Evolutionary conservation across 345 rosid genomes (phyloP).

Genomic region (Sonneratia alba): DNA sequence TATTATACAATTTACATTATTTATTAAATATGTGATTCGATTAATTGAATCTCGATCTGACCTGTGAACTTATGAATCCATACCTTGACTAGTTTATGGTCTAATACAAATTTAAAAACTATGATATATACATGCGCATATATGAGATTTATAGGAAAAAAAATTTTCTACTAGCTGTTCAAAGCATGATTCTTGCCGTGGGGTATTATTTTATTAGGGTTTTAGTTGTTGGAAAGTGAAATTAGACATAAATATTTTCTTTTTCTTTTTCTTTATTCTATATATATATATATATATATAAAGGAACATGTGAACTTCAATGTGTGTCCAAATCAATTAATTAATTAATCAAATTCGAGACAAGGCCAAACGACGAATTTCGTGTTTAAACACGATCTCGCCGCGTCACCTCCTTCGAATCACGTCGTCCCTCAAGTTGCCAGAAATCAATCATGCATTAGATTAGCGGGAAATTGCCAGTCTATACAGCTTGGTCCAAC

Average conservation of each 20-base stretch:
- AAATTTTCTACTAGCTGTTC: not conserved
- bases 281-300: not conserved
- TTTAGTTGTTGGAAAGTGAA: constrained; percentile 1
- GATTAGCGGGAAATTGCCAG: not conserved
- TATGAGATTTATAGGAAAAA: not conserved
- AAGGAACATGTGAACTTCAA: not conserved
- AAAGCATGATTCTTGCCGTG: not conserved
- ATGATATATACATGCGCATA: not conserved
- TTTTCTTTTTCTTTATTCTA: not conserved
- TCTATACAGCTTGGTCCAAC: no score
- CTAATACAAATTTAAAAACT: no score
- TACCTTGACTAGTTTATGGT: not conserved
- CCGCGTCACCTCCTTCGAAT: not conserved
- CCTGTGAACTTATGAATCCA: no score
- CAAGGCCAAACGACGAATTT: not conserved
- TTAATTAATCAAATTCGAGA: no score
- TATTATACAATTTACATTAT: no score
- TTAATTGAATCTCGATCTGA: no score
- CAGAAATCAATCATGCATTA: not conserved
- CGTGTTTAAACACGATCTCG: not conserved
- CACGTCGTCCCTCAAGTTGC: not conserved
- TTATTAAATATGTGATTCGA: no score
- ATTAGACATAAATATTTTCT: not conserved
- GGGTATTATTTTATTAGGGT: not conserved
- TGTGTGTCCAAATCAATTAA: not conserved